Evolutionary conservation across 768 basidiomycete species (phyloP).

Genomic region (Pisolithus microcarpus): DNA sequence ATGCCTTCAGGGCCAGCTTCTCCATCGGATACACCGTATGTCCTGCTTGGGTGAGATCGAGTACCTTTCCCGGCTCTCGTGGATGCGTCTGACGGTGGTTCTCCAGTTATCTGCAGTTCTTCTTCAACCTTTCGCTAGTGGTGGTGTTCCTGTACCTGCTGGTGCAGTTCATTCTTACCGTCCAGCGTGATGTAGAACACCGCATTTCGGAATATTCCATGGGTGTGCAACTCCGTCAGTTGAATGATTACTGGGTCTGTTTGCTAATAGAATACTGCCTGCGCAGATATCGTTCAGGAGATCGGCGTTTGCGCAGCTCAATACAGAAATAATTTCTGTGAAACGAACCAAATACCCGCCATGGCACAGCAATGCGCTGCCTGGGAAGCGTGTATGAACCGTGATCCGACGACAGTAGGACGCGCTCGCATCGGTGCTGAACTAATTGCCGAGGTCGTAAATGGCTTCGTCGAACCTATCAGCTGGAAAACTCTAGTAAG

Average conservation of each 20-base stretch:
- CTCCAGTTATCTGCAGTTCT: conserved; percentile 82
- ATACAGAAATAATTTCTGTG: conserved; percentile 80
- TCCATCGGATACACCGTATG: conserved; percentile 66
- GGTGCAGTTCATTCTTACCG: conserved; percentile 80
- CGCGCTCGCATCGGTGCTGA: conserved; percentile 89
- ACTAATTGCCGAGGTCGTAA: conserved; percentile 92
- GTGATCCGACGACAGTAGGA: conserved; percentile 84
- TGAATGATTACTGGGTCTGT: conserved; percentile 7
- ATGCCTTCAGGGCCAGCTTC: conserved; percentile 54
- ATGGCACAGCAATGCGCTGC: conserved; percentile 80
- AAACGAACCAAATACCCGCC: conserved; percentile 68
- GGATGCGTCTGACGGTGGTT: conserved; percentile 10
- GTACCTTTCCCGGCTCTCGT: conserved; percentile 2
- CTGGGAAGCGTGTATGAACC: conserved; percentile 95
- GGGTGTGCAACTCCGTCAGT: conserved; percentile 44
- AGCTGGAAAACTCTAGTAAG: conserved; percentile 94
- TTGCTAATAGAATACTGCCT: conserved; percentile 8
- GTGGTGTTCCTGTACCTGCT: conserved; percentile 78
- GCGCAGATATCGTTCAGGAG: conserved; percentile 81
- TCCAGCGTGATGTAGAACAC: conserved; percentile 84
- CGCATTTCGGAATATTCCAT: conserved; percentile 83
- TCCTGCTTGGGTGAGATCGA: conserved; percentile 70
- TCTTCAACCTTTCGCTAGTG: conserved; percentile 85
- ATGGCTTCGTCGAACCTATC: conserved; percentile 94
- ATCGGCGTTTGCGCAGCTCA: conserved; percentile 79